A percentile compares a stretch with the other conserved stretches of the same genome.
These are phyloP conservation scores for Neurospora sublineolata DNA, from an alignment of 495 filamentous ascomycete genomes.

Conservation along the genomic window DNA sequence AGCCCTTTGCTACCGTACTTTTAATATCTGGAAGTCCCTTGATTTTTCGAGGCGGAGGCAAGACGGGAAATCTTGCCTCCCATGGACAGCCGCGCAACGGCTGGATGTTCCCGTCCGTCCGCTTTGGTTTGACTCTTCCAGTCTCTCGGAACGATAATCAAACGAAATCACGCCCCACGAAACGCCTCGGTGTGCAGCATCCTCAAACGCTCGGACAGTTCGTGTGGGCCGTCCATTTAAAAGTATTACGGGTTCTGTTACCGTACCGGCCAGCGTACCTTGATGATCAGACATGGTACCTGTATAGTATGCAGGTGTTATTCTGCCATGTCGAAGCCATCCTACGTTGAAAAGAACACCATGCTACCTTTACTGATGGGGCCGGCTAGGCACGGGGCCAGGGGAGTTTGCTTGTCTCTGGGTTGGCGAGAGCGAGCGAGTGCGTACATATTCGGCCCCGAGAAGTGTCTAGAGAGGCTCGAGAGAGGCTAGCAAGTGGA, in stretches of 20 bases:
- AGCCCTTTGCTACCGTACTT: constrained; percentile 3
- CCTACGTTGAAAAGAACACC: neutral
- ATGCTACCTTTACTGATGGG: neutral
- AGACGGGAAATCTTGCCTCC: neutral
- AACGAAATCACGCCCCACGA: constrained; percentile 5
- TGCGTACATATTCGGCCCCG: neutral
- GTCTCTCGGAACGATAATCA: constrained; percentile 21
- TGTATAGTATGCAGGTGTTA: neutral
- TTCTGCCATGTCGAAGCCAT: neutral
- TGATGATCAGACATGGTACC: neutral
- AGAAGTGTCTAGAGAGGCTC: neutral
- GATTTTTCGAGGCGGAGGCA: neutral
- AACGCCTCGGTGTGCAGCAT: neutral
- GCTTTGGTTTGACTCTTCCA: constrained; percentile 11
- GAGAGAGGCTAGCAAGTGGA: neutral
- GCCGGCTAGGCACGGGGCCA: neutral
- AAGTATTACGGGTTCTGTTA: constrained; percentile 2
- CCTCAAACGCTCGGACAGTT: neutral
- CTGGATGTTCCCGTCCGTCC: neutral
- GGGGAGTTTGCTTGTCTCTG: neutral
- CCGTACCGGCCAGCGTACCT: neutral
- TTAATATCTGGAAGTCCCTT: neutral
- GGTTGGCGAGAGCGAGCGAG: neutral
- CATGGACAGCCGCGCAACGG: neutral
- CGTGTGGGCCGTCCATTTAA: neutral